Evolutionary conservation across 1,139 yeast genomes (phyloP).

Genomic region (Petasospora fabianii): DNA sequence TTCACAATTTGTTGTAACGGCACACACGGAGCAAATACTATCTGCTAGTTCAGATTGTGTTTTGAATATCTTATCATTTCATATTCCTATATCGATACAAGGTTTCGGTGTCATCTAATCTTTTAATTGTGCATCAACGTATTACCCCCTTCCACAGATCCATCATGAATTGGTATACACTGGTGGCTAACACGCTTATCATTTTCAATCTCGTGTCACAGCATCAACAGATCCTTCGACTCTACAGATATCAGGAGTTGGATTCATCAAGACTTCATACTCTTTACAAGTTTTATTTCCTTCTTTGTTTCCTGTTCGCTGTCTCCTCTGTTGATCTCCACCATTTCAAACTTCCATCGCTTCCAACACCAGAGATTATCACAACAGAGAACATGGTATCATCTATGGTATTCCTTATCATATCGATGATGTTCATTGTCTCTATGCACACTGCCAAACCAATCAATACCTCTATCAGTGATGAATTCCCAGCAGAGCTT

Average conservation of each 20-base stretch:
- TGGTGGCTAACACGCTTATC: conserved; percentile 7
- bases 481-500: conserved; percentile 5
- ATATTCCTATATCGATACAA: too few species aligned
- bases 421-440: conserved; percentile 12
- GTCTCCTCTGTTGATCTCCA: conserved; percentile 10
- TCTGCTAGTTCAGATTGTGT: too few species aligned
- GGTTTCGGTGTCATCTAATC: too few species aligned
- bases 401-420: conserved; percentile 3
- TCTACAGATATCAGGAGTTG: conserved; percentile 9
- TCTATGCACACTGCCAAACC: conserved; percentile 10
- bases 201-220: conserved; percentile 7
- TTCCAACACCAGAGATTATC: neutral
- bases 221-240: conserved; percentile 10
- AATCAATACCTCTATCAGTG: neutral
- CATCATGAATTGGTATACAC: conserved; percentile 9
- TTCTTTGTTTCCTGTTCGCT: conserved; percentile 8
- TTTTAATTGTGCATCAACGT: too few species aligned
- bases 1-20: too few species aligned
- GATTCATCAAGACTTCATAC: conserved; percentile 11
- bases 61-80: too few species aligned
- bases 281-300: conserved; percentile 10
- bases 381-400: conserved; percentile 9
- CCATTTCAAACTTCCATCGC: conserved; percentile 11
- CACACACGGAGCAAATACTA: neutral
- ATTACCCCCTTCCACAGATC: neutral